Base-by-base conservation (phyloP, 192 early-diverging fungal species). In the Coemansia sp. region DNA sequence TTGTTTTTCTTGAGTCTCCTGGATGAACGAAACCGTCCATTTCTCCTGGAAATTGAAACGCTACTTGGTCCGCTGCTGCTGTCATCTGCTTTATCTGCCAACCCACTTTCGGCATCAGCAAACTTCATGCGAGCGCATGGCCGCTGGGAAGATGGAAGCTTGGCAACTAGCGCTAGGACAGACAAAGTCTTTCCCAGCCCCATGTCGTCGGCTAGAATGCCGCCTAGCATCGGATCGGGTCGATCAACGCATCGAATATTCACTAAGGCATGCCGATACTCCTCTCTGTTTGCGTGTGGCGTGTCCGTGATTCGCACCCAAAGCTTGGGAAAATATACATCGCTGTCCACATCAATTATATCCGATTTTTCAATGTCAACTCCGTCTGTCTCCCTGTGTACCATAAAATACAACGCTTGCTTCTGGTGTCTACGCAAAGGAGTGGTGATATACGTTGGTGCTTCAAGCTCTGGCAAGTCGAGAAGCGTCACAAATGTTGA, bases 371-470 rank as follows among this genome's bases (percentile, higher is more conserved):
- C 75, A 1, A 79, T 69, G 39, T 86, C 88, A 56, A 90, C 86
- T 12, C 88, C 86, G 25, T 78, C 75, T 32, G 86, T 88, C 71
- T 95, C 94, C 17, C 91, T 86, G 62, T 91, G 80, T 42, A 87
- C 60, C 85, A 95, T 88, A 69, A 92, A 95, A 68, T 86, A 85
- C 7, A 95, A 85, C 4, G 91, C 94, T 72, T 95, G 94, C 62
- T 88, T 89, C 64, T 95, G 94, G 74, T 95, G 91, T 61, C 87
- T 77, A 56, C 90, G 89, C 82, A 95, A 71, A n/a, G 61, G 68
- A 1, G 94, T 87, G 51, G 70, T 46, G 4, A 70, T 69, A 63
- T 73, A 46, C 63, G 85, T 71, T 20, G 88, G 88, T 10, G 71
- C 67, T 5, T 70, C 71, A 44, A 62, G 56, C 56, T 82, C 80